Evolutionary conservation across 768 basidiomycete species (phyloP), one percentile per base, ranked within the genome.

Genomic region (Floccularia luteovirens): DNA sequence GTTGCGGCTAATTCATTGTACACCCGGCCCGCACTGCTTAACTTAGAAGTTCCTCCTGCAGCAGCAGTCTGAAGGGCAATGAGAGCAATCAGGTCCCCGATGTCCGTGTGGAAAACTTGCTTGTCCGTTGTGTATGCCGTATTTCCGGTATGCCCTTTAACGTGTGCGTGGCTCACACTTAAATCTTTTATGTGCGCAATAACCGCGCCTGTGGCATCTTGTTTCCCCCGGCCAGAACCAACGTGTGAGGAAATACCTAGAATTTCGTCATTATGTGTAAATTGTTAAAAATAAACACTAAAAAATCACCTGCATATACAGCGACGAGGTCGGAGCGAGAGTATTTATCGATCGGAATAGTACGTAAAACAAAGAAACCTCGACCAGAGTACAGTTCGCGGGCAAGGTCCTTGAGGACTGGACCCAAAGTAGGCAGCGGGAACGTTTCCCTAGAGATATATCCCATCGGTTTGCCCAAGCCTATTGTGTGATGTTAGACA

Each of bases 101-200:
- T 34, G 32, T 34, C 32, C 8, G 32, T 34, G 45, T 71, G 69
- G 55, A 70, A 72, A 19, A 71, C 69, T 46, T 71, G 69, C 42
- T 66, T 69, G 52, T 71, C 68, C 1, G 67, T 72, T 2, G 66
- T 72, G 45, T 70, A 70, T 28, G 69, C 70, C 8, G 67, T 58
- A 37, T 65, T 63, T 5, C 66, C 66, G 34, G 66, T 66, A 14
- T 57, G 62, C 12, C 63, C 62, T 46, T 61, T 59, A 42, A 63
- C 62, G 39, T 64, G 56, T 4, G 67, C 63, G 41, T 69, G 66
- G 46, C 59, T 64, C 36, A 60, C 50, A 24, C 59, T 67, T 36
- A 72, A 58, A 43, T 72, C 70, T 43, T 70, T 70, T 48, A 72
- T 67, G 39, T 72, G 70, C 4, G 64, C 62, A 17, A 72, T 57